Conservation (phyloP, 306 rosid genomes). For the Dalbergia oliveri region DNA sequence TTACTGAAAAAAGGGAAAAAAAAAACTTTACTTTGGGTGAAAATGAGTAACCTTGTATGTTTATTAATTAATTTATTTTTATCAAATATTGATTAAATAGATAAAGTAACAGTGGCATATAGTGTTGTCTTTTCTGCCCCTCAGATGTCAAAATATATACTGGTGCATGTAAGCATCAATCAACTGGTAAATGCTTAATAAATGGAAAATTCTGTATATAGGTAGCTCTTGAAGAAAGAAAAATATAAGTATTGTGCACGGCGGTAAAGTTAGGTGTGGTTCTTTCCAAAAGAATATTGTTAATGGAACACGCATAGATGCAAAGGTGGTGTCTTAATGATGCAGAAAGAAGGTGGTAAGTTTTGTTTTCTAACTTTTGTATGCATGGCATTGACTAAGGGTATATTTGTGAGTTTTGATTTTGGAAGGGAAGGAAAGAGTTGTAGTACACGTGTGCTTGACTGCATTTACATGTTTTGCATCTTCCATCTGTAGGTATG, state of each 20-base stretch:
- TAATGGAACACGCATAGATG: slow-evolving; percentile 12
- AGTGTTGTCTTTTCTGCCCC: not conserved
- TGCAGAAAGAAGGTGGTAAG: slow-evolving; percentile 27
- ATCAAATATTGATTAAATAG: not conserved
- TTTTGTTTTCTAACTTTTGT: slow-evolving; percentile 18
- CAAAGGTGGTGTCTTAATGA: not conserved
- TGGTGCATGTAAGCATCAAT: slow-evolving; percentile 10
- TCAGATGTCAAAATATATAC: not conserved
- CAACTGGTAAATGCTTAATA: slow-evolving; percentile 24
- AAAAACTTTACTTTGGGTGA: not conserved
- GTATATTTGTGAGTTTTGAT: no score
- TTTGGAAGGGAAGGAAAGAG: not conserved
- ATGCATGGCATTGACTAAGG: not conserved
- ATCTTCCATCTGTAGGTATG: slow-evolving; percentile 67
- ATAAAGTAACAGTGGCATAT: slow-evolving; percentile 2
- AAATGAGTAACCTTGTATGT: not conserved
- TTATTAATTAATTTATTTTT: not conserved
- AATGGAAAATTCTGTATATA: slow-evolving; percentile 1
- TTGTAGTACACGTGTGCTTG: slow-evolving; percentile 5
- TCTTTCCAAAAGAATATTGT: slow-evolving; percentile 27
- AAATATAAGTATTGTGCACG: not conserved
- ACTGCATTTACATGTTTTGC: slow-evolving; percentile 33
- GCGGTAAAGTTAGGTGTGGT: slow-evolving; percentile 13
- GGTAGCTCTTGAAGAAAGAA: slow-evolving; percentile 20
- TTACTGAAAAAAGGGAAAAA: not conserved